Evolutionary conservation across 352 stramenopile genomes (phyloP).

Genomic region (Aphanomyces cochlioides): DNA sequence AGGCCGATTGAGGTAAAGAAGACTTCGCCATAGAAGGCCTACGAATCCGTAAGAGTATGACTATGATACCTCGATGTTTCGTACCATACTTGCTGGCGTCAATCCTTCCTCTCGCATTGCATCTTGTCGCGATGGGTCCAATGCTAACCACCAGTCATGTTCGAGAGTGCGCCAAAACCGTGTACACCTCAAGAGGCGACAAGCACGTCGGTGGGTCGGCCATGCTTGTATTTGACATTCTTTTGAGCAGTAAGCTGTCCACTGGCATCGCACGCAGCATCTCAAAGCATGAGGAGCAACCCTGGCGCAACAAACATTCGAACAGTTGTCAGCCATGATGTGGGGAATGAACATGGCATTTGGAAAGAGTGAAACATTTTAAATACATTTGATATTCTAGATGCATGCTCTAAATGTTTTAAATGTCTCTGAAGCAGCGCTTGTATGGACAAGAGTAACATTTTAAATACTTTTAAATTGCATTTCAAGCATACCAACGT

Average conservation of each 20-base stretch:
- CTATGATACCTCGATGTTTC: background rate
- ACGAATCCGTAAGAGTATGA: background rate
- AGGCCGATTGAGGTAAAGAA: constrained; percentile 57
- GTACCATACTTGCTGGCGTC: constrained; percentile 18
- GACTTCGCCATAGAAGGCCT: constrained; percentile 71
- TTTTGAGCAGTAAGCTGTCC: constrained; percentile 1
- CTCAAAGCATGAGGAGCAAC: too few species aligned
- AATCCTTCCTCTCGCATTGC: background rate
- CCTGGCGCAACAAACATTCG: too few species aligned
- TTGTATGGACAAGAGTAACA: too few species aligned
- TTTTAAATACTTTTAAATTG: too few species aligned
- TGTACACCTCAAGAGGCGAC: background rate
- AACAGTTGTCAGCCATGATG: too few species aligned
- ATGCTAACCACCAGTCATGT: background rate
- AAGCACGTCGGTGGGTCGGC: constrained; percentile 3
- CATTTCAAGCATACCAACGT: too few species aligned
- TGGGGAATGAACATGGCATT: too few species aligned
- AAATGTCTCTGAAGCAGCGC: too few species aligned
- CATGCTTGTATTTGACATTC: constrained; percentile 9
- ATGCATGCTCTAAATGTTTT: too few species aligned
- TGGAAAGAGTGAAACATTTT: too few species aligned
- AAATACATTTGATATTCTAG: too few species aligned
- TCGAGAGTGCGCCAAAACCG: background rate
- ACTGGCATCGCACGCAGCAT: constrained; percentile 16
- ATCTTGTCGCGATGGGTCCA: background rate